Evolutionary conservation across 768 basidiomycete genomes (phyloP), one percentile per base, ranked within the genome.

Genomic region (Pleurotus sapidus): DNA sequence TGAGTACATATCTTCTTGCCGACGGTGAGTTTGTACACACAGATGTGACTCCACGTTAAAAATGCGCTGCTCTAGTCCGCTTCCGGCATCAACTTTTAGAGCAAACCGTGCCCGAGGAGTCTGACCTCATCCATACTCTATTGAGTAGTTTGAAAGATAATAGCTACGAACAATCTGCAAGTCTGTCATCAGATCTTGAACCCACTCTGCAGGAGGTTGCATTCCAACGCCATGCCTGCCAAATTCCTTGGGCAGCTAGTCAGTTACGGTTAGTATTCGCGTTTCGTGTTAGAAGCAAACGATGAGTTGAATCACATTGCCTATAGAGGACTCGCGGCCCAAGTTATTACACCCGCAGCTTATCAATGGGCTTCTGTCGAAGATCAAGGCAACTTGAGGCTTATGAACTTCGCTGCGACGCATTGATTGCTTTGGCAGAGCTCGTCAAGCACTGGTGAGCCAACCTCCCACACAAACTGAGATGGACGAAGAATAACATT

Each of bases 221-320:
- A 9, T 30, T 50, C n/a, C 49, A 50, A 12, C 49, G 27, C 23
- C 49, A 50, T 37, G 49, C 49, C n/a, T 50, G 25, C n/a, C 49
- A 27, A 7, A 34, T 50, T 50, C 4, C 27, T 50, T 34, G 49
- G 49, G 20, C 49, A 50, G 9, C 49, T 50, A 30, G 49, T 30
- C 23, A 34, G 12, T 27, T 30, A 50, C 18, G 49, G 49, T 50
- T 9, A 25, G 46, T 48, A 25, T 20, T 25, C 7, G 7, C 15
- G 46, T 14, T 34, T 48, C 23, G 24, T 20, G 11, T 25, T 48
- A 9, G 23, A 17, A 17, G 17, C 4, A 34, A 34, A 11, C 9
- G 30, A 34, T 11, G 30, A 34, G 30, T 3, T 34, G 30, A 45
- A 45, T 23, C n/a, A 23, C 12, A 11, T 11, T 24, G 17, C 18